Evolutionary conservation across 345 rosid genomes (phyloP).

Genomic region (Anacardium occidentale): DNA sequence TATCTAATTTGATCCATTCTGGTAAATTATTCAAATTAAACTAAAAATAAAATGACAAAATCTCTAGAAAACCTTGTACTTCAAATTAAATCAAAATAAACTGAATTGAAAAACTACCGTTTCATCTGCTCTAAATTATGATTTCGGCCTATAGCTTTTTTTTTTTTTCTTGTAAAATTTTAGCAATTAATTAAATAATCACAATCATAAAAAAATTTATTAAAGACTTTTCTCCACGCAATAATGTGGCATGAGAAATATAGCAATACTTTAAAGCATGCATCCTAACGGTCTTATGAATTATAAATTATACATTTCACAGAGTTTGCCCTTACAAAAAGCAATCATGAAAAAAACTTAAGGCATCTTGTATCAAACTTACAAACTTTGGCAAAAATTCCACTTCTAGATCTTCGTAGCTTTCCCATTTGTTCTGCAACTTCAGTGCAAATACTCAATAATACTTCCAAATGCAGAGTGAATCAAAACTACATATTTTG

Average conservation of each 20-base stretch:
- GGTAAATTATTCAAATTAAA: too few relatives aligned
- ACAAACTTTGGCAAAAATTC: constrained; percentile 49
- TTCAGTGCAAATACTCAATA: constrained; percentile 61
- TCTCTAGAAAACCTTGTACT: too few relatives aligned
- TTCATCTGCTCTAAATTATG: too few relatives aligned
- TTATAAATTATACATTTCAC: background rate
- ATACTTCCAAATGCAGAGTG: constrained; percentile 55
- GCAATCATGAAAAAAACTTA: background rate
- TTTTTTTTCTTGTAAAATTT: too few relatives aligned
- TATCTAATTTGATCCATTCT: too few relatives aligned
- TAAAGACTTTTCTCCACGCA: background rate
- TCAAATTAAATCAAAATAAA: too few relatives aligned
- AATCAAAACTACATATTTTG: constrained; percentile 23
- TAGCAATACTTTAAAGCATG: background rate
- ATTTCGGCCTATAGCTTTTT: too few relatives aligned
- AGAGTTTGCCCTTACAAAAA: constrained; percentile 12
- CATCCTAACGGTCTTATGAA: background rate
- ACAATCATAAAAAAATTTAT: too few relatives aligned
- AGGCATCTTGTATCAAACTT: constrained; percentile 56
- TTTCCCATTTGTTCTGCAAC: constrained; percentile 77
- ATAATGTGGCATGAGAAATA: background rate
- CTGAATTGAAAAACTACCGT: too few relatives aligned
- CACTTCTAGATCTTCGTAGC: constrained; percentile 61
- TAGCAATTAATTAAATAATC: too few relatives aligned
- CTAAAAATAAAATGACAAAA: too few relatives aligned